Base-by-base conservation (phyloP, 2,329 filamentous ascomycete genomes). In the Xylariaceae sp. region DNA sequence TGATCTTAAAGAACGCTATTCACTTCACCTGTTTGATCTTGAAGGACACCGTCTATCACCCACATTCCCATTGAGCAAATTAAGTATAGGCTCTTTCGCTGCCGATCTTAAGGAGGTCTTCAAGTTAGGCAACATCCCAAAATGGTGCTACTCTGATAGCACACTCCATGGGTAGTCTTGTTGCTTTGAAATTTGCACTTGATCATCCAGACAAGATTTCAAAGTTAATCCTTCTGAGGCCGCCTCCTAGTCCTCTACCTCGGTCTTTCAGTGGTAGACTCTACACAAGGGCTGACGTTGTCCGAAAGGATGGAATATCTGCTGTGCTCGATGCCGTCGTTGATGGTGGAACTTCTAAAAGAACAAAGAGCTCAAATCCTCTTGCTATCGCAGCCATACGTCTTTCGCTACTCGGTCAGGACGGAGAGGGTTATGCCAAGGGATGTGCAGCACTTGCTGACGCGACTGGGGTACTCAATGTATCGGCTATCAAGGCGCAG, bases 41-140 rank as follows among this genome's bases (percentile, higher is more conserved):
- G 49, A 51, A 39, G 49, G 49, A 3, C 49, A 49, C 34, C 45
- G 49, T 11, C 27, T 51, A 6, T 48, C 42, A 14, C 49, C 49
- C 3, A 51, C 42, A 2, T 45, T 48, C 10, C 49, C 49, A n/a
- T 37, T 51, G 7, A 44, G 40, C 46, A 20, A 36, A 20, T n/a
- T 51, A 21, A 51, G 27, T 20, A 44, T 51, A 5, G 17, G 23
- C 3, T 46, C 45, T 21, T 42, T 51, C 4, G 36, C 45, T 0
- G 17, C 33, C 5, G 49, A 51, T n/a, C 49, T 51, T 17, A 27
- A n/a, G 2, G 27, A 40, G 4, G 27, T 51, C 8, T 49, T 46
- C 14, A 17, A 22, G 8, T 22, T 11, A n/a, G 45, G 39, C 14
- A 27, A 19, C 7, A 34, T 48, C n/a, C 44, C 42, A 6, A 3